Conservation (phyloP, 1,139 yeast genomes). For the Candida gigantensis region DNA sequence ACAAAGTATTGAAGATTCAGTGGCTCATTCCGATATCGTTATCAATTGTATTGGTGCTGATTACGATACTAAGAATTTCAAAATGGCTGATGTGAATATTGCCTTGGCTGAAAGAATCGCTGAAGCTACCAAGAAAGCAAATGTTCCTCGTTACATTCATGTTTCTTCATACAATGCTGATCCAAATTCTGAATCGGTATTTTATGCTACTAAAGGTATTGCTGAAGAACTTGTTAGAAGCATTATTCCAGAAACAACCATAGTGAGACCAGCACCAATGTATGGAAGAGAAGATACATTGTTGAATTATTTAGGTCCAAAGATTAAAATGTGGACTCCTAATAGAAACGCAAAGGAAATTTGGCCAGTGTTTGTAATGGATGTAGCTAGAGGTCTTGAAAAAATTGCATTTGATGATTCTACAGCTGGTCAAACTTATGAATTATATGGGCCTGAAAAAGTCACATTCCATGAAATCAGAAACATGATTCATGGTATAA, state of each 20-base stretch:
- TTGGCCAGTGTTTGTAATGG: constrained; percentile 75
- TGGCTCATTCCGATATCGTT: constrained; percentile 81
- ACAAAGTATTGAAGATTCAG: constrained; percentile 74
- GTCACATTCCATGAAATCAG: constrained; percentile 66
- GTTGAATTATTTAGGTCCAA: constrained; percentile 61
- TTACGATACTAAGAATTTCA: constrained; percentile 74
- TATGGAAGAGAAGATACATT: constrained; percentile 77
- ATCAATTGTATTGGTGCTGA: constrained; percentile 80
- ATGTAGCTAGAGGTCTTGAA: constrained; percentile 80
- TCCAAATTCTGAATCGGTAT: constrained; percentile 65
- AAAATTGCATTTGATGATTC: constrained; percentile 79
- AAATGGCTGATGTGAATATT: constrained; percentile 81
- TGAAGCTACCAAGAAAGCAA: constrained; percentile 68
- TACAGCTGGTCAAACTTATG: constrained; percentile 75
- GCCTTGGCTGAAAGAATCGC: constrained; percentile 80
- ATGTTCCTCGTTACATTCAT: constrained; percentile 75
- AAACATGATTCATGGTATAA: constrained; percentile 67
- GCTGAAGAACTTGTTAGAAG: constrained; percentile 75
- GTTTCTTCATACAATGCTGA: constrained; percentile 82
- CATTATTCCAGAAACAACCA: constrained; percentile 72
- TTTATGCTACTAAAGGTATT: constrained; percentile 77
- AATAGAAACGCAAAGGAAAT: constrained; percentile 64
- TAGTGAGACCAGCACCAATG: constrained; percentile 85
- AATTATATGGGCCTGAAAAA: constrained; percentile 72
- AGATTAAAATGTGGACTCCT: constrained; percentile 61